phyloP scores from a whole-genome alignment of 2,329 filamentous ascomycete genomes.

The Arachnopeziza araneosa region DNA sequence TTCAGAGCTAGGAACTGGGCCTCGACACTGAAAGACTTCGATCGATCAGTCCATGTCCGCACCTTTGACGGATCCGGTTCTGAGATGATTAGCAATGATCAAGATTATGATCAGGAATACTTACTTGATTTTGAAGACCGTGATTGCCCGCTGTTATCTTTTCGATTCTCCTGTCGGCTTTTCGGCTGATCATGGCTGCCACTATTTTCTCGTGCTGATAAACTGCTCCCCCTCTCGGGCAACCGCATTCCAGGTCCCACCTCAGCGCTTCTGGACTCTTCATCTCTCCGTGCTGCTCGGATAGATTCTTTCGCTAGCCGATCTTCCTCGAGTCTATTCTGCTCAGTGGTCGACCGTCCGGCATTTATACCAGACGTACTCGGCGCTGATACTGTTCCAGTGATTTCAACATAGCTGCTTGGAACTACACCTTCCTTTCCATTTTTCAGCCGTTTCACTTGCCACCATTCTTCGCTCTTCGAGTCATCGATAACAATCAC shows the following conservation, averaged over 20 bases:
- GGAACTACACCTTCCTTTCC: slow-evolving; percentile 94
- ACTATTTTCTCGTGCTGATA: slow-evolving; percentile 61
- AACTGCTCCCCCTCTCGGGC: slow-evolving; percentile 74
- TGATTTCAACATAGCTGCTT: slow-evolving; percentile 91
- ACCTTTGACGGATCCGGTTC: slow-evolving; percentile 80
- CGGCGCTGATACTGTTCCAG: slow-evolving; percentile 52
- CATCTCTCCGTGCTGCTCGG: slow-evolving; percentile 53
- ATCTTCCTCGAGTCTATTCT: slow-evolving; percentile 74
- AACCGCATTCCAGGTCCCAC: slow-evolving; percentile 74
- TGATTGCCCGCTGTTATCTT: slow-evolving; percentile 48
- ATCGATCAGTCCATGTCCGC: slow-evolving; percentile 90
- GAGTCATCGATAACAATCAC: slow-evolving; percentile 83
- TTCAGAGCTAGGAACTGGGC: slow-evolving; percentile 92
- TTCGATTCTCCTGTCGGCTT: slow-evolving; percentile 61
- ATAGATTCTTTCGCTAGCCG: slow-evolving; percentile 75
- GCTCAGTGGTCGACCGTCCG: slow-evolving; percentile 66
- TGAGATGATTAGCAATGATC: slow-evolving; percentile 32
- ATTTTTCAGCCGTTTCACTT: slow-evolving; percentile 83
- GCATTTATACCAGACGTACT: slow-evolving; percentile 50
- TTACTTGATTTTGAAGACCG: slow-evolving; percentile 65
- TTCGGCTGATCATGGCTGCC: slow-evolving; percentile 67
- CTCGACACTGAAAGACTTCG: slow-evolving; percentile 94
- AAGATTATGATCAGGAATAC: slow-evolving; percentile 31
- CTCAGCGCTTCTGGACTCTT: slow-evolving; percentile 55
- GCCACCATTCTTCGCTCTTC: slow-evolving; percentile 98